Conservation (phyloP, 2,329 filamentous ascomycete species). For the Trichoderma afroharzianum region DNA sequence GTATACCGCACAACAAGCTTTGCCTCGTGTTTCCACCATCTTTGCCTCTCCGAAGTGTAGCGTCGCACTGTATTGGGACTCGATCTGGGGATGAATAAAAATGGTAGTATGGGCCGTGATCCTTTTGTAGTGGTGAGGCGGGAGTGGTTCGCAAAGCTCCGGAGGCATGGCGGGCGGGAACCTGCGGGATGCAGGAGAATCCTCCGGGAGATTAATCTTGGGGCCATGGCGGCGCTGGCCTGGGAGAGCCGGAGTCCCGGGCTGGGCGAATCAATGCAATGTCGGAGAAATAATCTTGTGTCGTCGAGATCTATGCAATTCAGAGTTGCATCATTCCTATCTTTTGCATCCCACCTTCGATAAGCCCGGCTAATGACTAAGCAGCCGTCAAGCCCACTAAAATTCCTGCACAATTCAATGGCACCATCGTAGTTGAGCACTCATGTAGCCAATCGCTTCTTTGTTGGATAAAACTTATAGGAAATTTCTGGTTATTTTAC, state of each 20-base stretch:
- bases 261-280: not conserved
- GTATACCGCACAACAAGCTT: constrained; percentile 67
- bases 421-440: not conserved
- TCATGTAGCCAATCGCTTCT: not conserved
- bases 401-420: not conserved
- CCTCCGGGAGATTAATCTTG: constrained; percentile 36
- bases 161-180: constrained; percentile 23
- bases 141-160: constrained; percentile 28
- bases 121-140: constrained; percentile 28
- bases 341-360: not conserved
- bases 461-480: not conserved
- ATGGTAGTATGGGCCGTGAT: constrained; percentile 41
- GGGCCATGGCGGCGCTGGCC: constrained; percentile 34
- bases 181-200: constrained; percentile 23
- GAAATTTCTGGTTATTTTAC: not conserved
- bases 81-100: constrained; percentile 45
- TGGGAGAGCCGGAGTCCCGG: constrained; percentile 16
- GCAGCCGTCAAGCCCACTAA: not conserved
- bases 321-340: not conserved
- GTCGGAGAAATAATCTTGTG: not conserved
- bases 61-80: constrained; percentile 61
- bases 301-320: not conserved
- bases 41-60: constrained; percentile 73
- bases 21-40: constrained; percentile 67
- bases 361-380: not conserved